These are phyloP conservation scores for Neurospora intermedia DNA, from an alignment of 495 filamentous ascomycete genomes.

Conservation along the genomic window DNA sequence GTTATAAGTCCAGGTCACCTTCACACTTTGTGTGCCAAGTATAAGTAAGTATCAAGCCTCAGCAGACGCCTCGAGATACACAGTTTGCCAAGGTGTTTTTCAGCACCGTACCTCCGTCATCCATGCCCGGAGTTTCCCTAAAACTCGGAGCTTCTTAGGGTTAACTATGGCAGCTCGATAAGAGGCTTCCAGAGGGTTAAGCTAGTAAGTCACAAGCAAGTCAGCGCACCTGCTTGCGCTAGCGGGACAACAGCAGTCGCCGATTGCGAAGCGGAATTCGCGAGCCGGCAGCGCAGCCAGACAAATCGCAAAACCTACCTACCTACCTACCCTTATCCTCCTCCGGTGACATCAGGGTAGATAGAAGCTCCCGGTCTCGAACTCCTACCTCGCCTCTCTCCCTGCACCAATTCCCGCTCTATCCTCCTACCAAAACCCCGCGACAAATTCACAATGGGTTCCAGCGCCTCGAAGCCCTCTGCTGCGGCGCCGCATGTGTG, in stretches of 20 bases:
- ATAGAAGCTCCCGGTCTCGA: not conserved
- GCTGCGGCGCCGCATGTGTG: slow-evolving; percentile 33
- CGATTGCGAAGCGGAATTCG: not conserved
- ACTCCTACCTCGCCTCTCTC: not conserved
- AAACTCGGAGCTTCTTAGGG: not conserved
- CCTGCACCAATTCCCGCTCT: not conserved
- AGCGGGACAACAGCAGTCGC: not conserved
- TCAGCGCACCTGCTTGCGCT: not conserved
- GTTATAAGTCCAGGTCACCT: not conserved
- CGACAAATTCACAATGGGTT: slow-evolving; percentile 29
- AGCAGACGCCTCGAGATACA: not conserved
- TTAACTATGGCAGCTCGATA: not conserved
- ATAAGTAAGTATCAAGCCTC: not conserved
- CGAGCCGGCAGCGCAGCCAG: not conserved
- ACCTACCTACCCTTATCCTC: not conserved
- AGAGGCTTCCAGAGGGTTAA: not conserved
- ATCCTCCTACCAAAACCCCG: not conserved
- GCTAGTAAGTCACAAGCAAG: not conserved
- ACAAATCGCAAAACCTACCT: not conserved
- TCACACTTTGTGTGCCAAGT: not conserved
- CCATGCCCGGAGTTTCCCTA: not conserved
- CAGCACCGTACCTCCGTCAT: not conserved
- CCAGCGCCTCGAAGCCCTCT: slow-evolving; percentile 38
- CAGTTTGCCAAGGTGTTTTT: not conserved
- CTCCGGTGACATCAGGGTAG: not conserved